Evolutionary conservation across 2,329 filamentous ascomycete species (phyloP).

Genomic region (Lachnellula suecica): DNA sequence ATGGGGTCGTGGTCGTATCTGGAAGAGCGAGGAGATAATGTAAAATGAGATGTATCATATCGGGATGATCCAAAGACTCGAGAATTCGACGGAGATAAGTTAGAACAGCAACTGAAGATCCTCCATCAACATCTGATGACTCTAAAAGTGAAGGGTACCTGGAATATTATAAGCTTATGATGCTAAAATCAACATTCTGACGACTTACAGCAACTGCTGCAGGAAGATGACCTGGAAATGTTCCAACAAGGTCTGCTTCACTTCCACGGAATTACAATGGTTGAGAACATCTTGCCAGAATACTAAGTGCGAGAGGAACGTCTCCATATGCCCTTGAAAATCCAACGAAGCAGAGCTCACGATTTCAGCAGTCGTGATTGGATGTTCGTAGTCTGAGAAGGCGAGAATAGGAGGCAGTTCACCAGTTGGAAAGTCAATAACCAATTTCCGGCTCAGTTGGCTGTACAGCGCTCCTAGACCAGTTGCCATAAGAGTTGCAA

Average conservation of each 20-base stretch:
- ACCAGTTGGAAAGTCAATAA: slow-evolving; percentile 73
- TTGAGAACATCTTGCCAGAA: slow-evolving; percentile 99
- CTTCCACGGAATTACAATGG: slow-evolving; percentile 87
- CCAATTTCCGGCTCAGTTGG: slow-evolving; percentile 72
- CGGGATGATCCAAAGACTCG: slow-evolving; percentile 86
- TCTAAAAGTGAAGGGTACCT: slow-evolving; percentile 95
- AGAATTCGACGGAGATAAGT: slow-evolving; percentile 91
- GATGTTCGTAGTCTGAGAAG: slow-evolving; percentile 84
- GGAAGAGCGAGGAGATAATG: slow-evolving; percentile 87
- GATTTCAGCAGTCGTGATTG: slow-evolving; percentile 66
- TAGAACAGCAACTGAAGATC: slow-evolving; percentile 92
- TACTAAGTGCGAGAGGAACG: slow-evolving; percentile 89
- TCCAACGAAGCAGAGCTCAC: slow-evolving; percentile 72
- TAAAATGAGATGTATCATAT: slow-evolving; percentile 91
- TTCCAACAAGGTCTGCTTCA: slow-evolving; percentile 89
- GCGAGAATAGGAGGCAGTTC: slow-evolving; percentile 80
- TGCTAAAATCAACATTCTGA: neutral
- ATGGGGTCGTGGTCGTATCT: slow-evolving; percentile 41
- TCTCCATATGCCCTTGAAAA: slow-evolving; percentile 84
- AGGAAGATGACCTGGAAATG: slow-evolving; percentile 97
- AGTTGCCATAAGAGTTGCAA: slow-evolving; percentile 96
- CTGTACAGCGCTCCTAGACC: slow-evolving; percentile 77
- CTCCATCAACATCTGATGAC: slow-evolving; percentile 94
- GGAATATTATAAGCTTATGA: slow-evolving; percentile 16
- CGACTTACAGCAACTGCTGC: slow-evolving; percentile 80